Conservation (phyloP, 192 early-diverging fungal genomes). For the Entomortierella chlamydospora region DNA sequence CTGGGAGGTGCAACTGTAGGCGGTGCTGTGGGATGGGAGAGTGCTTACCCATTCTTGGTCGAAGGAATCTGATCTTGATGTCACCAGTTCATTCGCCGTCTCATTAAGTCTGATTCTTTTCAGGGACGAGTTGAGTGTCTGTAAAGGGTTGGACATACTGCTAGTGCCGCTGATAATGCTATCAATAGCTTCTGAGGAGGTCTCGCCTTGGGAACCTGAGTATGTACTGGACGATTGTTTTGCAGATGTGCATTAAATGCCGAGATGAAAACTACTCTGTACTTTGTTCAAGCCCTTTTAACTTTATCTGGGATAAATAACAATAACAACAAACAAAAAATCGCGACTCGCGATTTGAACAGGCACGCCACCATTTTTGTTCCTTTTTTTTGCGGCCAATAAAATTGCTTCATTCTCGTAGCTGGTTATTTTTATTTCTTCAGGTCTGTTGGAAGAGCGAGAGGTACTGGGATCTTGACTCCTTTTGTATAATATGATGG, state of each 20-base stretch:
- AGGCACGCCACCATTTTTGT: slow-evolving; percentile 15
- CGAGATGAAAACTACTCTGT: too few relatives aligned
- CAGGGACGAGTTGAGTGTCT: slow-evolving; percentile 43
- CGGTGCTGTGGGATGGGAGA: too few relatives aligned
- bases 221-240: not conserved
- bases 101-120: slow-evolving; percentile 49
- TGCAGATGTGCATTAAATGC: not conserved
- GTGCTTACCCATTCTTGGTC: slow-evolving; percentile 41
- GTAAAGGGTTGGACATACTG: slow-evolving; percentile 14
- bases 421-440: too few relatives aligned
- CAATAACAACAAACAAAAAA: slow-evolving; percentile 12
- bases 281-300: not conserved
- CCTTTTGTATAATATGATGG: too few relatives aligned
- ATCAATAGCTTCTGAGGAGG: not conserved
- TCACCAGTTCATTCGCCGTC: not conserved
- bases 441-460: too few relatives aligned
- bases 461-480: too few relatives aligned
- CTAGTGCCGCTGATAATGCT: slow-evolving; percentile 1
- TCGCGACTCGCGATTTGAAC: slow-evolving; percentile 10
- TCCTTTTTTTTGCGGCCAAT: too few relatives aligned
- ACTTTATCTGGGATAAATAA: not conserved
- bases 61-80: slow-evolving; percentile 33
- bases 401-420: too few relatives aligned
- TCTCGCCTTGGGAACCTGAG: not conserved
- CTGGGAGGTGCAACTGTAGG: too few relatives aligned